phyloP scores from a whole-genome alignment of 2,329 filamentous ascomycete genomes.

The Alternaria arbusti region DNA sequence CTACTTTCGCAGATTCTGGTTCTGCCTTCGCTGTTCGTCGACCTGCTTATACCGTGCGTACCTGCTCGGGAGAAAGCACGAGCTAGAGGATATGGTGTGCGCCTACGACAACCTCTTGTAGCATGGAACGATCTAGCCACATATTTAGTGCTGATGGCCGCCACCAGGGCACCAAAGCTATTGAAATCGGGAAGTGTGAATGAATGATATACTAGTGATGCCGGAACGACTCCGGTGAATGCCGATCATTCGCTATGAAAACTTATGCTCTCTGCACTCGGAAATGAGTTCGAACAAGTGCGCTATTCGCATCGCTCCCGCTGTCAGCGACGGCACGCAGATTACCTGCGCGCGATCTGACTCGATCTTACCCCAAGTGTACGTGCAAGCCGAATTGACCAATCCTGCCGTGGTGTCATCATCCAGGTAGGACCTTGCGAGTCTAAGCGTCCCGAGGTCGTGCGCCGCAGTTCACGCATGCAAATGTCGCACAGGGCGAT shows the following conservation, averaged over 20 bases:
- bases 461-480: background rate
- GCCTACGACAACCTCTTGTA: background rate
- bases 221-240: background rate
- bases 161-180: background rate
- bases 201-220: background rate
- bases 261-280: background rate
- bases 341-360: background rate
- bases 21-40: constrained; percentile 8
- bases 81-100: background rate
- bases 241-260: background rate
- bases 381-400: background rate
- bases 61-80: constrained; percentile 11
- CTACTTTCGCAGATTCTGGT: constrained; percentile 15
- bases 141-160: background rate
- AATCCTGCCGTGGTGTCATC: background rate
- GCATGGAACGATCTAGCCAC: background rate
- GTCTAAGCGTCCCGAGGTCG: no score
- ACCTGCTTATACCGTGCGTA: constrained; percentile 25
- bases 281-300: background rate
- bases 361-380: background rate
- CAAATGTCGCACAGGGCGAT: background rate
- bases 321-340: background rate
- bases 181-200: background rate
- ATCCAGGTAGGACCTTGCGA: background rate
- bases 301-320: background rate